Evolutionary conservation across 352 stramenopile genomes (phyloP), one percentile per base, ranked within the genome.

Genomic region (Phytophthora pini): DNA sequence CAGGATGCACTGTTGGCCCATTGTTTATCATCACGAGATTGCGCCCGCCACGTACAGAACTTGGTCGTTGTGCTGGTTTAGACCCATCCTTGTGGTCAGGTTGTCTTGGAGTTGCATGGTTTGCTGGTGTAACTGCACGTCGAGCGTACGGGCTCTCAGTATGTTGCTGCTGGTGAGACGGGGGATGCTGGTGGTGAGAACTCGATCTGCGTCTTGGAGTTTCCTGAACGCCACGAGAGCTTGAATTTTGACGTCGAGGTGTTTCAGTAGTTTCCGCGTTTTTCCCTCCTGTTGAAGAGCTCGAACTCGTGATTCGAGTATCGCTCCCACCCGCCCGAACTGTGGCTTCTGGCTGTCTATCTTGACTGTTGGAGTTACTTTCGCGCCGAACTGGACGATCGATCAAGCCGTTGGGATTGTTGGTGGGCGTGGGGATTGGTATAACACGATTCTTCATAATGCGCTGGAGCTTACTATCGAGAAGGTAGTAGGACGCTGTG

Each of bases 401-500:
- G 9, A 55, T n/a, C n/a, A 47, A 36, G 4, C 55, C 45, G 3
- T 11, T 24, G 2, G 26, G 22, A 17, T 39, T 70, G 17, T 22
- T 56, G 9, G 52, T 27, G 3, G 53, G 22, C n/a, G 53, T 29
- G 4, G 17, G 17, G 17, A 20, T 20, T 0, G 17, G 17, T 20
- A 55, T 40, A 4, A 54, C 40, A 12, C 70, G 65, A 47, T 76
- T 72, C 39, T 76, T 81, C 72, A 79, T 65, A 26, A 77, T 49
- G 1, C 81, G 76, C 31, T 80, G 56, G 0, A 88, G 54, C 46
- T 90, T 90, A 29, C 65, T 81, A 63, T 87, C 77, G 4, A 96
- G 65, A 29, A 97, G 73, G 32, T 79, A 94, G 52, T 95, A 97
- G 1, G 85, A 79, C 2, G 89, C 76, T 0, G 89, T 96, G 41